Evolutionary conservation across 768 basidiomycete species (phyloP).

Genomic region (Mycena epipterygia): DNA sequence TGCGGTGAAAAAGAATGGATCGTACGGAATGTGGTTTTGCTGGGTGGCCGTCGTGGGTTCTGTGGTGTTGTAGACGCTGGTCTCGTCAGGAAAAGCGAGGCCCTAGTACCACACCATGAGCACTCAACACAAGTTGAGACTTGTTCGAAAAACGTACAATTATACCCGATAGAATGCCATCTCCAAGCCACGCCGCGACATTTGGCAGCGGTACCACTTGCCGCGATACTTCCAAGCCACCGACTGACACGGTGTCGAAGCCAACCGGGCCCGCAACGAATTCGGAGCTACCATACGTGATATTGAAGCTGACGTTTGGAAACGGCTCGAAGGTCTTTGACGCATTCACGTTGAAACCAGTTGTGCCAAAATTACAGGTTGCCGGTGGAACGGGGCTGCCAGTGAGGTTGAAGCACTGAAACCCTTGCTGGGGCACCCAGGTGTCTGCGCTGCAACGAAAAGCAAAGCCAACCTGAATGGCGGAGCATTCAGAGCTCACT

Average conservation of each 20-base stretch:
- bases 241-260: not conserved
- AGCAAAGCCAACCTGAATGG: too few relatives aligned
- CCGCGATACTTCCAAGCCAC: not conserved
- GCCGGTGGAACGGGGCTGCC: constrained; percentile 16
- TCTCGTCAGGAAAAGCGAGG: not conserved
- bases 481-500: too few relatives aligned
- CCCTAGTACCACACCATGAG: not conserved
- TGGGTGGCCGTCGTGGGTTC: not conserved
- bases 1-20: not conserved
- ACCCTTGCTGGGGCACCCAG: not conserved
- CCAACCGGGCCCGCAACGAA: not conserved
- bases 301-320: not conserved
- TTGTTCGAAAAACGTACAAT: not conserved
- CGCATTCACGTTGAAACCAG: constrained; percentile 31
- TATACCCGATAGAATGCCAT: not conserved
- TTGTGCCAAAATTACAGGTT: constrained; percentile 36
- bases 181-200: not conserved
- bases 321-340: constrained; percentile 23
- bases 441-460: too few relatives aligned
- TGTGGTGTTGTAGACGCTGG: not conserved
- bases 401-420: not conserved
- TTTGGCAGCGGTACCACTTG: not conserved
- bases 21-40: not conserved
- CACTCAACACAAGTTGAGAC: not conserved
- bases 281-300: not conserved